phyloP scores from a whole-genome alignment of 805 yeast species.

The Metschnikowia noctiluminum region DNA sequence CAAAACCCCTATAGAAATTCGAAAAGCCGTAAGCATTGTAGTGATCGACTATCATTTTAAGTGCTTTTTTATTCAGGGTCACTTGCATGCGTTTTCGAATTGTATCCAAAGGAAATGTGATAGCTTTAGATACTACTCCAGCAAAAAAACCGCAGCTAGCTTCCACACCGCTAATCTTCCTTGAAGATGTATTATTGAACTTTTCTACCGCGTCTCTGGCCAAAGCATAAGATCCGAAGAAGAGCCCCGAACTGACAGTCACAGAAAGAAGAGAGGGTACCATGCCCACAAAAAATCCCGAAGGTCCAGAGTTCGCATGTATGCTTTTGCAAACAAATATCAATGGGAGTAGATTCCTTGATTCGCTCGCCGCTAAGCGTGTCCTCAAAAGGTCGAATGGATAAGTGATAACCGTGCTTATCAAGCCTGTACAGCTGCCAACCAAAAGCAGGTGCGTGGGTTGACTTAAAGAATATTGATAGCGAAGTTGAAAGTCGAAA shows the following conservation, averaged over 20 bases:
- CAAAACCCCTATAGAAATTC: slow-evolving; percentile 74
- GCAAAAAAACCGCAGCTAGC: slow-evolving; percentile 70
- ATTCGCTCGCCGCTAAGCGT: slow-evolving; percentile 66
- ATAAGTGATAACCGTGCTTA: slow-evolving; percentile 72
- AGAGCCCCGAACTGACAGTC: slow-evolving; percentile 66
- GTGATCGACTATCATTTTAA: slow-evolving; percentile 36
- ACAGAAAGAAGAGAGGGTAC: slow-evolving; percentile 56
- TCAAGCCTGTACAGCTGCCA: slow-evolving; percentile 76
- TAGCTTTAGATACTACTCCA: slow-evolving; percentile 68
- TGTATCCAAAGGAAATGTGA: slow-evolving; percentile 84
- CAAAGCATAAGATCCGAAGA: slow-evolving; percentile 67
- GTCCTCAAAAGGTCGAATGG: slow-evolving; percentile 92
- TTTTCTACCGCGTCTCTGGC: slow-evolving; percentile 36
- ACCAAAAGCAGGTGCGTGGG: slow-evolving; percentile 49
- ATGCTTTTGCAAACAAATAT: slow-evolving; percentile 25
- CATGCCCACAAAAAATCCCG: slow-evolving; percentile 51
- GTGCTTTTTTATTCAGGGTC: slow-evolving; percentile 20
- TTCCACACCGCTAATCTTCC: slow-evolving; percentile 39
- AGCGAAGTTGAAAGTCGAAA: slow-evolving; percentile 23
- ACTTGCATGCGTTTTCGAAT: slow-evolving; percentile 77
- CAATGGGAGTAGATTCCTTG: slow-evolving; percentile 37
- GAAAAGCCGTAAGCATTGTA: slow-evolving; percentile 53
- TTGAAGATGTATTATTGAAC: slow-evolving; percentile 14
- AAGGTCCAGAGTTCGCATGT: slow-evolving; percentile 30
- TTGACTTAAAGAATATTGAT: slow-evolving; percentile 25